Base-by-base conservation (phyloP, 805 yeast species). In the Yamadazyma olivae region DNA sequence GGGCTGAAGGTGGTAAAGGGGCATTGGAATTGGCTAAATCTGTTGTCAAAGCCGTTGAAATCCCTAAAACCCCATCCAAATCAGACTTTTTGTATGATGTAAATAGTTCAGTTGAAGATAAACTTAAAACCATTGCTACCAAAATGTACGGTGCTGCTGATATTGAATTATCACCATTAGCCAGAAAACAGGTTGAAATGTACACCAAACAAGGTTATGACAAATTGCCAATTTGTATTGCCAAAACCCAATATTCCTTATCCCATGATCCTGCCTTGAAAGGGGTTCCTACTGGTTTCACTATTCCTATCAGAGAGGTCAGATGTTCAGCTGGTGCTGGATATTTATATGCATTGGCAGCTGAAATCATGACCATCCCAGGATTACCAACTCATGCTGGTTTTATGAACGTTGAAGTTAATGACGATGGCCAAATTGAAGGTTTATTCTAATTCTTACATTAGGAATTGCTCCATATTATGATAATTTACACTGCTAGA, bases 311-410 rank as follows among this genome's bases (percentile, higher is more conserved):
- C 51, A 78, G 95, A 60, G 99, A 91, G 51, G 86, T 91, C 45
- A 83, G 95, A 64, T 90, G 91, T 27, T 83, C 95, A 24, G 86
- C 87, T 38, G 99, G 99, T 63, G 98, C 97, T 32, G 97, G 97
- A 7, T 91, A 91, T 65, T 73, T 91, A 57, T 93, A 91, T 56
- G 98, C 98, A 1, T 74, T 91, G 51, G 97, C 97, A 13, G 97
- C 95, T 38, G 95, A 91, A 64, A 91, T 91, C 53, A 89, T 84
- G 82, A 91, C 99, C 18, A 90, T 91, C 51, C 99, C 99, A 18
- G 99, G 99, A 42, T 71, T 91, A 56, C 95, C 97, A 38, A 91
- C 98, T 7, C 90, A 86, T 59, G 84, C 95, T 50, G 98, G 98
- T 17, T 91, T 85, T 71, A 87, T 91, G 96, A 86, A 90, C 56